A percentile compares a stretch with the other conserved stretches of the same genome.
phyloP scores from a whole-genome alignment of 2,329 filamentous ascomycete species.

The Exophiala oligosperma region DNA sequence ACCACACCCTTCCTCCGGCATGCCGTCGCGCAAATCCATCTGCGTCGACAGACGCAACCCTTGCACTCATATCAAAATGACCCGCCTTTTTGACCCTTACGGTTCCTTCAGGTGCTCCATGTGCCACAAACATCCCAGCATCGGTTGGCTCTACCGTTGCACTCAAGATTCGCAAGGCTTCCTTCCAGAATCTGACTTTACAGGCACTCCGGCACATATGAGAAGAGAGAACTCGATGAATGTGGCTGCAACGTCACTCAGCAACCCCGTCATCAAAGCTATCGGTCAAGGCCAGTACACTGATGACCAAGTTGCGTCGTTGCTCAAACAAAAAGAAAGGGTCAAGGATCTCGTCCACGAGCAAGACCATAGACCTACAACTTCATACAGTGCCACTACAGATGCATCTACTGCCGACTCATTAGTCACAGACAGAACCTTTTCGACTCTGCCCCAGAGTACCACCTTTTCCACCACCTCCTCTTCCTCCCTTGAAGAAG shows the following conservation, averaged over 20 bases:
- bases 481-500: conserved; percentile 22
- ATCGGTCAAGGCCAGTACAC: conserved; percentile 46
- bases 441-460: conserved; percentile 29
- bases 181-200: conserved; percentile 37
- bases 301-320: conserved; percentile 40
- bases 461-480: conserved; percentile 29
- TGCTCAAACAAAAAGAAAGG: conserved; percentile 44
- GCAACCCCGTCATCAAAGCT: conserved; percentile 41
- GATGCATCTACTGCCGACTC: conserved; percentile 14
- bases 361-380: conserved; percentile 23
- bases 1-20: not conserved
- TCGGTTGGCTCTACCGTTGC: conserved; percentile 75
- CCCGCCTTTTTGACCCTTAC: conserved; percentile 56
- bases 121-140: conserved; percentile 57
- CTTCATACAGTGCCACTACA: conserved; percentile 15
- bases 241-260: conserved; percentile 33
- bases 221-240: conserved; percentile 9
- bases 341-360: conserved; percentile 33
- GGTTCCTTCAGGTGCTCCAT: conserved; percentile 55
- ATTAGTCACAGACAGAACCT: conserved; percentile 12
- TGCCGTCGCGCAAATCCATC: conserved; percentile 22
- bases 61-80: conserved; percentile 71
- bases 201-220: not conserved
- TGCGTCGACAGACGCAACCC: conserved; percentile 26
- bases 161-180: conserved; percentile 60